Percentiles rank a stretch among this genome's conserved stretches.
Evolutionary conservation across 2,329 filamentous ascomycete species (phyloP).

Genomic region (Alternaria panax): DNA sequence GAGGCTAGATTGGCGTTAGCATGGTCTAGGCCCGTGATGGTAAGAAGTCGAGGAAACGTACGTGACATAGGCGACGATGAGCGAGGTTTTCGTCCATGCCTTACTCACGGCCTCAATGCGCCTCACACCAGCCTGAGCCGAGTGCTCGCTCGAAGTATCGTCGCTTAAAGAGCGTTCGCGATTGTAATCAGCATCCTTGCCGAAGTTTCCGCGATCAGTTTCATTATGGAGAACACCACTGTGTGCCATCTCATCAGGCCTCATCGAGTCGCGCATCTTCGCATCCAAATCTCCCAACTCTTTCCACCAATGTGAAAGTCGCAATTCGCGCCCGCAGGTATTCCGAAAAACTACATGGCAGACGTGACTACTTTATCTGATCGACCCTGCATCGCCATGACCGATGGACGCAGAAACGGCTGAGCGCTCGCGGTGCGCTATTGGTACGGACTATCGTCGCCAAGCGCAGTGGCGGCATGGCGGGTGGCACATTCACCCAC

Average conservation of each 20-base stretch:
- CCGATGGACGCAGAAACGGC: background rate
- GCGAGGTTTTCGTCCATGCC: constrained; percentile 57
- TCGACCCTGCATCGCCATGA: constrained; percentile 11
- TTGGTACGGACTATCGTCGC: constrained; percentile 10
- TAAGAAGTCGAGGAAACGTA: constrained; percentile 17
- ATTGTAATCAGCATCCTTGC: constrained; percentile 13
- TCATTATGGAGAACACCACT: background rate
- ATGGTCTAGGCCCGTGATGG: background rate
- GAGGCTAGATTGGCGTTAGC: constrained; percentile 33
- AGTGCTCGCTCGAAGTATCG: constrained; percentile 13
- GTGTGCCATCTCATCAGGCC: constrained; percentile 2
- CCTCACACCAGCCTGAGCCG: constrained; percentile 57
- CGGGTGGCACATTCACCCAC: constrained; percentile 3
- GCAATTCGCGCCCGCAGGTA: background rate
- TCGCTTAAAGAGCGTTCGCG: constrained; percentile 11
- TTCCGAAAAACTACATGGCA: background rate
- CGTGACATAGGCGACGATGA: constrained; percentile 58
- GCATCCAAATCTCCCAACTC: background rate
- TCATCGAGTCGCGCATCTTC: constrained; percentile 20
- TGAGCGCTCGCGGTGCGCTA: background rate
- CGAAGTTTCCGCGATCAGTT: constrained; percentile 10
- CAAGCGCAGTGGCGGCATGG: constrained; percentile 15
- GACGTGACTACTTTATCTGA: constrained; percentile 11
- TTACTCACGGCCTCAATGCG: constrained; percentile 58
- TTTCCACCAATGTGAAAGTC: background rate